Evolutionary conservation across 371 early-diverging fungal species (phyloP).

Genomic region (Chytridium lagenaria): DNA sequence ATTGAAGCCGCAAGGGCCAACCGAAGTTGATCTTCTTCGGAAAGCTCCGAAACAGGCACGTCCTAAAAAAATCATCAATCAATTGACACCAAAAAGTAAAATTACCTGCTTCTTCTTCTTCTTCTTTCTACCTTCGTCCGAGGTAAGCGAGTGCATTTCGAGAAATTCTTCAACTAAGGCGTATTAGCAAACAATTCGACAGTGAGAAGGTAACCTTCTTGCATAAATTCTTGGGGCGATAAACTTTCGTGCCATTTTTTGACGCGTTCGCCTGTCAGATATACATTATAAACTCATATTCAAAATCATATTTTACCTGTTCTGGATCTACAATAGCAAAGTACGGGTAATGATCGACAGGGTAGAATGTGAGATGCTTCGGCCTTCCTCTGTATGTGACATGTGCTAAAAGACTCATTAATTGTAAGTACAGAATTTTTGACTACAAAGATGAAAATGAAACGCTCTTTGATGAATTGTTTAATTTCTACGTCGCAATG

Average conservation of each 20-base stretch:
- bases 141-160: conserved; percentile 5
- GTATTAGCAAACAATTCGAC: conserved; percentile 2
- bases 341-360: conserved; percentile 75
- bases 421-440: neutral
- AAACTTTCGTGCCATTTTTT: conserved; percentile 67
- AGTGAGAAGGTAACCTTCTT: conserved; percentile 60
- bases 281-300: neutral
- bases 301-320: conserved; percentile 63
- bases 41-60: conserved; percentile 68
- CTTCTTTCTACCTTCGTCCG: conserved; percentile 21
- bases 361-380: conserved; percentile 76
- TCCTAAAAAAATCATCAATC: no score
- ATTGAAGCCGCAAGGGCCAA: conserved; percentile 77
- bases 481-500: conserved; percentile 66
- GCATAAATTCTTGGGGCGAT: conserved; percentile 67
- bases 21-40: conserved; percentile 88
- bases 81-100: no score
- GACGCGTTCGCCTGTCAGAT: conserved; percentile 67
- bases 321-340: conserved; percentile 87
- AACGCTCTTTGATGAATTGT: conserved; percentile 76
- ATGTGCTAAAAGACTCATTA: conserved; percentile 58
- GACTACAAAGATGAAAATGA: conserved; percentile 80
- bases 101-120: conserved; percentile 38
- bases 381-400: conserved; percentile 72
- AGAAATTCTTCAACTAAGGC: conserved; percentile 30